Evolutionary conservation across 2,329 filamentous ascomycete genomes (phyloP), one percentile per base, ranked within the genome.

Genomic region (Aureobasidium sp.): DNA sequence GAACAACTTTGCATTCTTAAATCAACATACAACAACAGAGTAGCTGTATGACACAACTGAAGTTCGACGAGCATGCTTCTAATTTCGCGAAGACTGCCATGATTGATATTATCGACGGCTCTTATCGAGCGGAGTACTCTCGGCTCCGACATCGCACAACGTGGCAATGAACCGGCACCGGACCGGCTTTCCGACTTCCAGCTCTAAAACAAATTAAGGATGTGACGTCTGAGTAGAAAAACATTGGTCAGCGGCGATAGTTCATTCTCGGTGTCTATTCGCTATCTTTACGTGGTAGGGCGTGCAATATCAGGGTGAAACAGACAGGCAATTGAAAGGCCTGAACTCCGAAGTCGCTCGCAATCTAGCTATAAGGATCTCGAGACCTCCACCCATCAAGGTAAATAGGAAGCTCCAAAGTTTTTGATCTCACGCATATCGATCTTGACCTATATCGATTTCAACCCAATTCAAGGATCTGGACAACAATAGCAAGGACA

Each of bases 61-160:
- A 37, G 25, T 17, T 27, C n/a, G 34, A 52, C 25, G 29, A 34
- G 22, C 22, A 37, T 31, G 27, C 27, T 48, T 22, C 22, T n/a
- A 8, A n/a, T 5, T 22, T 8, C 31, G 5, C 9, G 8, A 31
- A 31, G 31, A 31, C 31, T 2, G 31, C 31, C 31, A 9, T 31
- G 31, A 31, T 31, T 31, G 31, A 31, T 31, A 8, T 31, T 31
- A 9, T 31, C 31, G 31, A 31, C 31, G 31, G 2, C 31, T 31
- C 31, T 6, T 31, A 9, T 31, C 31, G 31, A 31, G 31, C 9
- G 52, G 52, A 34, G 27, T 34, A 44, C 11, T 44, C 34, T 56
- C 52, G 39, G 52, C 39, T 44, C 52, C 52, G 52, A 44, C 11
- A 56, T 44, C 52, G 52, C 52, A 39, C 51, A 37, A 56, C 52